Base-by-base conservation (phyloP, 23 red algal genomes). In the Gracilaria gracilis region DNA sequence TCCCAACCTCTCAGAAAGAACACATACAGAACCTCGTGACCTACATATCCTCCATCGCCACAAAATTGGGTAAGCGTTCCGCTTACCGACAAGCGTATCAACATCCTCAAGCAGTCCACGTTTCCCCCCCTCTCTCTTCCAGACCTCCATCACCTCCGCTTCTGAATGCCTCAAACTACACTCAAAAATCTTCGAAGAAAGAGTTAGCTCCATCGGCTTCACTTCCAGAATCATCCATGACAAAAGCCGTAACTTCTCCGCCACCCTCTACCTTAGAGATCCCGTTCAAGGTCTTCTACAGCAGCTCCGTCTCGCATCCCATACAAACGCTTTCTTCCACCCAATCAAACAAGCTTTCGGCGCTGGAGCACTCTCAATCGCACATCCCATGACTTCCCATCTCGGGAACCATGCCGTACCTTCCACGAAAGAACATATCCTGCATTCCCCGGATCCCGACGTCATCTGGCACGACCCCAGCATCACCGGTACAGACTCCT, bases 11-110 rank as follows among this genome's bases (percentile, higher is more conserved):
- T 2, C 11, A 55, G 14, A 55, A 55, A 19, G 14, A 55, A 9
- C 27, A 35, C 11, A 12, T 67, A 9, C 12, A 67, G 0, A 13
- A 29, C 16, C 16, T 73, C 67, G 34, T 73, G 14, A 20, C 20
- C 20, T 73, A 37, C 28, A 73, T 73, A 12, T 73, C 35, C 21
- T 73, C 67, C 34, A 73, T 73, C 67, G 31, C 67, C 35, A 42
- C 35, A 15, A 42, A 24, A n/a, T 35, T 73, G 36, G 67, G 7
- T 16, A 40, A 73, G 35, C 67, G 67, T 33, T 33, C 4, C 1
- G 72, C 72, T n/a, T n/a, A n/a, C n/a, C 20, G 72, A 77, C 20
- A 42, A 77, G 39, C 72, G 50, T 20, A 77, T 77, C 24, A 5
- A 15, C 46, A 34, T 77, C 16, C 42, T 77, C 39, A 77, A 77